Percentiles rank a stretch among this genome's conserved stretches.
Evolutionary conservation across 306 rosid genomes (phyloP).

Genomic region (Dicorynia guianensis): DNA sequence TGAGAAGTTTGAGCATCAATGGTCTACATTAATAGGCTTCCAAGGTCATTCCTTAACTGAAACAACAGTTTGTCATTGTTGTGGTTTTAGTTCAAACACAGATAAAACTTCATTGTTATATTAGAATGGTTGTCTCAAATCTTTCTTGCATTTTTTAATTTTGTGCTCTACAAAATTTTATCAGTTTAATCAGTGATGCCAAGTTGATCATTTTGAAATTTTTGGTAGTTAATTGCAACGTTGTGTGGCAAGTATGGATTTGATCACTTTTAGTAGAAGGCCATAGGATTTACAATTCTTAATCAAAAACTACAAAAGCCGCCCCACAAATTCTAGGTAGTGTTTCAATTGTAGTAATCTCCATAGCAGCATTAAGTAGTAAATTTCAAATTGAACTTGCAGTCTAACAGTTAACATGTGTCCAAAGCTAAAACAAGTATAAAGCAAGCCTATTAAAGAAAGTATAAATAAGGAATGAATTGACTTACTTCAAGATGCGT

Average conservation of each 20-base stretch:
- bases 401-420: conserved; percentile 21
- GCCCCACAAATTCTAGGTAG: conserved; percentile 21
- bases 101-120: no score
- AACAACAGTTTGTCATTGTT: no score
- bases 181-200: not conserved
- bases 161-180: not conserved
- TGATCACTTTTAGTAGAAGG: not conserved
- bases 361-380: conserved; percentile 21
- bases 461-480: conserved; percentile 20
- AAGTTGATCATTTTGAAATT: not conserved
- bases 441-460: not conserved
- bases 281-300: not conserved
- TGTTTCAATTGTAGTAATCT: conserved; percentile 13
- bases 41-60: no score
- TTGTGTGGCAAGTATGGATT: no score
- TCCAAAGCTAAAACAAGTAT: not conserved
- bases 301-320: not conserved
- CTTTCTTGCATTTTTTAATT: not conserved
- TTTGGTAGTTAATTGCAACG: not conserved
- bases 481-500: conserved; percentile 75
- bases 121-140: not conserved
- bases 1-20: no score
- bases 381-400: conserved; percentile 26
- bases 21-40: no score
- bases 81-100: no score